Evolutionary conservation across 129 eudicot genomes (phyloP).

Genomic region (Tanacetum coccineum): DNA sequence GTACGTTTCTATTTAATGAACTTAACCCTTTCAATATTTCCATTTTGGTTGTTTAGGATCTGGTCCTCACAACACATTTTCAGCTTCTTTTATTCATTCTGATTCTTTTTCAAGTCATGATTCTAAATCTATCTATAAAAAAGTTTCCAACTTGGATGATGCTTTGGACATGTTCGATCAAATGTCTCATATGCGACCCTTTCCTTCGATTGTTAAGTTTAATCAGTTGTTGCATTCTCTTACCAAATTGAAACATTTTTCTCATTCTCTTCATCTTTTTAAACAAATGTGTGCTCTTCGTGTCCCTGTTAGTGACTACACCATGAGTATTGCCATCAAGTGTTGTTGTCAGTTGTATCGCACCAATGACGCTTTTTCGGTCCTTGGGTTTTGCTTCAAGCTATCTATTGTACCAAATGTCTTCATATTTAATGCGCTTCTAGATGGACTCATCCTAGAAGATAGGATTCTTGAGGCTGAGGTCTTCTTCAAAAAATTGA

Average conservation of each 20-base stretch:
- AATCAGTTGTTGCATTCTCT: background rate
- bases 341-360: background rate
- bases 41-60: background rate
- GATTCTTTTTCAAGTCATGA: background rate
- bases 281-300: background rate
- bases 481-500: too few relatives aligned
- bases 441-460: background rate
- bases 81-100: background rate
- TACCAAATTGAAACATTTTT: background rate
- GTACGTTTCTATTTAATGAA: too few relatives aligned
- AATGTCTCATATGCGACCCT: conserved; percentile 1
- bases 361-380: background rate
- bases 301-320: background rate
- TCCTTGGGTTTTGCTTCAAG: background rate
- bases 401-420: background rate
- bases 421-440: background rate
- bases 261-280: background rate
- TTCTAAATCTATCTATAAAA: background rate
- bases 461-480: too few relatives aligned
- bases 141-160: background rate
- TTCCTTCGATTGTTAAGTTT: background rate
- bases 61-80: background rate
- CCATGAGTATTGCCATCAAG: background rate
- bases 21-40: too few relatives aligned
- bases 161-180: conserved; percentile 7